Percentiles rank a stretch among this genome's conserved stretches.
Evolutionary conservation across 768 basidiomycete genomes (phyloP).

Genomic region (Hygrocybe punicea): DNA sequence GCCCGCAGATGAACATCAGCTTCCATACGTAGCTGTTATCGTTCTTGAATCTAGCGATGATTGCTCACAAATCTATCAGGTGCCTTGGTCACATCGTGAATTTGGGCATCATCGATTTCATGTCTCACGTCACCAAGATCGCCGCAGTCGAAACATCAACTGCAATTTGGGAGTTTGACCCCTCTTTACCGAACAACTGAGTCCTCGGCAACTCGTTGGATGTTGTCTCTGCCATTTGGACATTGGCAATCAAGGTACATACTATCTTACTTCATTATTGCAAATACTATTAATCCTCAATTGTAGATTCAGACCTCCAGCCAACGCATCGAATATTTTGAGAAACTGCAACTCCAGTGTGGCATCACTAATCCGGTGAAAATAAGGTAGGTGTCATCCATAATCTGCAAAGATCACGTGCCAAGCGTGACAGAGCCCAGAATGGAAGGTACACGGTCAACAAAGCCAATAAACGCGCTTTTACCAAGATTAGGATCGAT

Average conservation of each 20-base stretch:
- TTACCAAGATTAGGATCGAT: no score
- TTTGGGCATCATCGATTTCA: constrained; percentile 24
- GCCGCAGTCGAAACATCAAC: constrained; percentile 23
- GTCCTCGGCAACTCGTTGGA: constrained; percentile 28
- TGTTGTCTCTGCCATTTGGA: constrained; percentile 30
- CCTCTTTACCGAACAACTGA: constrained; percentile 16
- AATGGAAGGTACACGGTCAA: no score
- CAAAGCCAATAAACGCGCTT: no score
- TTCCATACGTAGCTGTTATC: no score
- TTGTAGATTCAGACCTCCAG: constrained; percentile 23
- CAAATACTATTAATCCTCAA: constrained; percentile 1
- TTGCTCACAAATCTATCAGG: no score
- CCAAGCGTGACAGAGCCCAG: no score
- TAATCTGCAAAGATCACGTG: no score
- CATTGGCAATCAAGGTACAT: constrained; percentile 32
- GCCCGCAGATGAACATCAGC: constrained; percentile 15
- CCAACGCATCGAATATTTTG: constrained; percentile 23
- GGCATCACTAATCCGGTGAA: no score
- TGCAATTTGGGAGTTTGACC: constrained; percentile 38
- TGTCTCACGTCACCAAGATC: constrained; percentile 29
- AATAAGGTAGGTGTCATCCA: no score
- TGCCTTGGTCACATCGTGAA: constrained; percentile 33
- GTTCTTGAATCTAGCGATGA: no score
- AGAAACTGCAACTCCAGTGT: constrained; percentile 18
- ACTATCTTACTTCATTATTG: no score